Conservation (phyloP, 1,139 yeast species). For the Pichia sp. region DNA sequence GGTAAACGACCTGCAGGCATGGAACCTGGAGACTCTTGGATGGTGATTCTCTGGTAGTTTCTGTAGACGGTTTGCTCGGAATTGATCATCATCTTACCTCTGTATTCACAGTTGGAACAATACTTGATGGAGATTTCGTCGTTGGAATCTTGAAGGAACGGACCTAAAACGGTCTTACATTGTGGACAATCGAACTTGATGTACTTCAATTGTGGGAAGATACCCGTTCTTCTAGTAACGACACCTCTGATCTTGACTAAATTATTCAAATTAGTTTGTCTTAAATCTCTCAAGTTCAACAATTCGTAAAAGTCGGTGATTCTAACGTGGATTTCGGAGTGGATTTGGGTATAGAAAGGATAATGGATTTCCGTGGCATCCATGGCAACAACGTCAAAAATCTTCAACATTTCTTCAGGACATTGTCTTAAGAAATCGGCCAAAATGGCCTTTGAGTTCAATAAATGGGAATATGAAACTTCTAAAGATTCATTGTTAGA, state of each 20-base stretch:
- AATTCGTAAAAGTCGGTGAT: conserved; percentile 77
- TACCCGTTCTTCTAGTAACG: conserved; percentile 97
- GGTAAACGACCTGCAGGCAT: conserved; percentile 99
- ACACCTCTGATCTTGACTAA: conserved; percentile 90
- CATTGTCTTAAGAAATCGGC: conserved; percentile 89
- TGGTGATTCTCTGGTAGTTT: conserved; percentile 88
- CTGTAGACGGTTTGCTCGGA: conserved; percentile 93
- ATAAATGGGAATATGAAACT: conserved; percentile 80
- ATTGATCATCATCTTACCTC: conserved; percentile 88
- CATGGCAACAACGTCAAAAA: conserved; percentile 95
- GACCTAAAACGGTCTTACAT: conserved; percentile 91
- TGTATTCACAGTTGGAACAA: conserved; percentile 91
- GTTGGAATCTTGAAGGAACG: conserved; percentile 88
- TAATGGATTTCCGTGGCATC: conserved; percentile 95
- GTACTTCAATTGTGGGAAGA: conserved; percentile 93
- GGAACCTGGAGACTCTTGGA: conserved; percentile 96
- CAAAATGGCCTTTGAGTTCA: conserved; percentile 86
- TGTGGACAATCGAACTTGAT: conserved; percentile 93
- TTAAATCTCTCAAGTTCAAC: conserved; percentile 76
- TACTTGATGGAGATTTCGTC: conserved; percentile 80
- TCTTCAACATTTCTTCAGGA: conserved; percentile 85
- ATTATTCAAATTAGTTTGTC: conserved; percentile 84
- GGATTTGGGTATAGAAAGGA: conserved; percentile 92
- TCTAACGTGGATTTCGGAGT: conserved; percentile 91
- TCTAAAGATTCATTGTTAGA: conserved; percentile 89